phyloP scores from a whole-genome alignment of 495 filamentous ascomycete genomes.

The Saxophila tyrrhenica region DNA sequence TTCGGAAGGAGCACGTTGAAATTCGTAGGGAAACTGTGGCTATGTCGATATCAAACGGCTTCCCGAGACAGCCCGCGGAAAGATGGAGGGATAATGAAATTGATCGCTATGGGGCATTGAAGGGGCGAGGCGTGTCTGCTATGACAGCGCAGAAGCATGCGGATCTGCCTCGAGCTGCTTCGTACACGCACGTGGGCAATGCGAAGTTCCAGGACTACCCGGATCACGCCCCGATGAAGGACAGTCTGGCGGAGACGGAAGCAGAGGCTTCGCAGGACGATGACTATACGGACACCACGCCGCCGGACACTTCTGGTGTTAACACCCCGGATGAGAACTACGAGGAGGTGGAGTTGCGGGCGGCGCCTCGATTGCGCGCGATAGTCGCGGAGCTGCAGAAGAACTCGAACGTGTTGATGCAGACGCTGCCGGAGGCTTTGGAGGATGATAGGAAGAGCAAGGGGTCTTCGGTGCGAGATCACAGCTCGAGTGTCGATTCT shows the following conservation, averaged over 20 bases:
- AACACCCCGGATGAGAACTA: constrained; percentile 16
- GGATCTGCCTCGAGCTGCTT: constrained; percentile 20
- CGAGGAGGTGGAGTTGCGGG: constrained; percentile 2
- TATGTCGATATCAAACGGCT: background rate
- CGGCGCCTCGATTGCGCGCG: background rate
- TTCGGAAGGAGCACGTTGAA: background rate
- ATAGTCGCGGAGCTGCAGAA: constrained; percentile 16
- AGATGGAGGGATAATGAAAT: background rate
- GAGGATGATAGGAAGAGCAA: constrained; percentile 10
- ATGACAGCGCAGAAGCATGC: background rate
- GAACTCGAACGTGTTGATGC: constrained; percentile 10
- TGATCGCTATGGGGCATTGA: background rate
- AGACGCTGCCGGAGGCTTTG: background rate
- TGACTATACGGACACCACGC: constrained; percentile 5
- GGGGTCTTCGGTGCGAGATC: background rate
- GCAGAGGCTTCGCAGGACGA: background rate
- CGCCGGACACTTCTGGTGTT: constrained; percentile 17
- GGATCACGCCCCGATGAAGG: constrained; percentile 10
- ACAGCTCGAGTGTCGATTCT: background rate
- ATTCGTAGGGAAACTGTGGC: background rate
- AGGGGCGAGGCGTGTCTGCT: background rate
- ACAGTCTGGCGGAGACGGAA: constrained; percentile 14
- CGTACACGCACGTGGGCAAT: constrained; percentile 18
- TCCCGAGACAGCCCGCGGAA: background rate
- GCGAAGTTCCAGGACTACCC: constrained; percentile 3